These are phyloP conservation scores for Huntiella abstrusa DNA, from an alignment of 2,329 filamentous ascomycete species.

Conservation along the genomic window DNA sequence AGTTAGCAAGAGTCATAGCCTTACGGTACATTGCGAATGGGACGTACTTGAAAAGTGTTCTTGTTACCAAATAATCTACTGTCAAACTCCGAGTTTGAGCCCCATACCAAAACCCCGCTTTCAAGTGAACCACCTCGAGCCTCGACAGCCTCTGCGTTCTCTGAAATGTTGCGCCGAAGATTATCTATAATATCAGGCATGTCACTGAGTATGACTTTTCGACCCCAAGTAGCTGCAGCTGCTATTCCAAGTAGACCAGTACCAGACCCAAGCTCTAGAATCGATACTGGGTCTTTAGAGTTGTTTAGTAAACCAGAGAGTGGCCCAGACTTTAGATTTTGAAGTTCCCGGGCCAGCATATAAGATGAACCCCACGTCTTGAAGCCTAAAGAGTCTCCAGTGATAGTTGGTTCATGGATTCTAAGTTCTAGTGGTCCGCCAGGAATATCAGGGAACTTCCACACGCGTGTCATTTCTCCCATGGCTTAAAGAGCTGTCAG, in stretches of 20 bases:
- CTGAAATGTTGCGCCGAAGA: conserved; percentile 49
- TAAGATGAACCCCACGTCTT: conserved; percentile 95
- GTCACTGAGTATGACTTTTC: conserved; percentile 59
- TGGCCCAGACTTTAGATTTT: conserved; percentile 24
- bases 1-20: conserved; percentile 2
- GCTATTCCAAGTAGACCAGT: conserved; percentile 83
- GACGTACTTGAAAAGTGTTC: background rate
- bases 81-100: conserved; percentile 27
- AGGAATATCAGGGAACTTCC: conserved; percentile 25
- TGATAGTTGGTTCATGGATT: conserved; percentile 73
- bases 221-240: conserved; percentile 52
- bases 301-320: conserved; percentile 27
- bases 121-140: conserved; percentile 35
- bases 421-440: conserved; percentile 38
- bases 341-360: conserved; percentile 57
- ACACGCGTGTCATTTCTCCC: conserved; percentile 35
- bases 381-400: conserved; percentile 61
- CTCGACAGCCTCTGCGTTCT: conserved; percentile 40
- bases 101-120: conserved; percentile 60
- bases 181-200: conserved; percentile 71
- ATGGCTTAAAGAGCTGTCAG: conserved; percentile 22
- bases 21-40: background rate
- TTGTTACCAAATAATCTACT: conserved; percentile 25
- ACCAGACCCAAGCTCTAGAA: conserved; percentile 72
- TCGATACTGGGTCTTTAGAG: conserved; percentile 18